Conservation (phyloP, 2,329 filamentous ascomycete species). For the Paraphaeosphaeria minitans region DNA sequence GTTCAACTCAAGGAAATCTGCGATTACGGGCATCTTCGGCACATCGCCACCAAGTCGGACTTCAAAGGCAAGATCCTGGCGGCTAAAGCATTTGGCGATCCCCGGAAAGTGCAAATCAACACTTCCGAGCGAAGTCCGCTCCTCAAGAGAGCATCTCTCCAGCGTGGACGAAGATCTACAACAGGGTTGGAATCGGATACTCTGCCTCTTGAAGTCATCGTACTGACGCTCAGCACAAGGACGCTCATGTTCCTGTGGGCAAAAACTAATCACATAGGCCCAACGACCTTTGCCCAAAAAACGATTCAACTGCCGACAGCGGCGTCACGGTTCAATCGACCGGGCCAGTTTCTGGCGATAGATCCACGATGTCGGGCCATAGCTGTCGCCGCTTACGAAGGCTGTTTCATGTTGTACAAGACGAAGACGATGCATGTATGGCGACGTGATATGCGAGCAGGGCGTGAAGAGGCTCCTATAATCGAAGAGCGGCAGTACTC, state of each 20-base stretch:
- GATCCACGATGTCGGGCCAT: slow-evolving; percentile 71
- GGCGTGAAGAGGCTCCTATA: slow-evolving; percentile 63
- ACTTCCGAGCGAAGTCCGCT: slow-evolving; percentile 26
- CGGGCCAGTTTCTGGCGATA: slow-evolving; percentile 72
- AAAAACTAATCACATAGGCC: slow-evolving; percentile 50
- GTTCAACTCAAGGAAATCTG: slow-evolving; percentile 80
- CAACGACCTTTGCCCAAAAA: slow-evolving; percentile 65
- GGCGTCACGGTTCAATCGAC: slow-evolving; percentile 57
- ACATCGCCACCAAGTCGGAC: slow-evolving; percentile 77
- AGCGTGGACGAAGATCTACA: slow-evolving; percentile 20
- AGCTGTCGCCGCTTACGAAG: slow-evolving; percentile 73
- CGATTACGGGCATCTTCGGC: slow-evolving; percentile 70
- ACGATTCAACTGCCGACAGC: slow-evolving; percentile 64
- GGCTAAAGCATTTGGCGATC: slow-evolving; percentile 72
- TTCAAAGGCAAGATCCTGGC: slow-evolving; percentile 81
- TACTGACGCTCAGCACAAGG: slow-evolving; percentile 75
- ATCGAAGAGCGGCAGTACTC: slow-evolving; percentile 53
- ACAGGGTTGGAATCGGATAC: slow-evolving; percentile 27
- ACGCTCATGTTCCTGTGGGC: slow-evolving; percentile 80
- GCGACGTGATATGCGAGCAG: slow-evolving; percentile 51
- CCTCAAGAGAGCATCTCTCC: slow-evolving; percentile 19
- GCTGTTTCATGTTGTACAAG: slow-evolving; percentile 73
- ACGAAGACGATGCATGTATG: slow-evolving; percentile 62
- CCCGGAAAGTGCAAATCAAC: slow-evolving; percentile 26
- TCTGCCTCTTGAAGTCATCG: slow-evolving; percentile 75